Evolutionary conservation across 495 filamentous ascomycete genomes (phyloP).

Genomic region (Tuber borchii): DNA sequence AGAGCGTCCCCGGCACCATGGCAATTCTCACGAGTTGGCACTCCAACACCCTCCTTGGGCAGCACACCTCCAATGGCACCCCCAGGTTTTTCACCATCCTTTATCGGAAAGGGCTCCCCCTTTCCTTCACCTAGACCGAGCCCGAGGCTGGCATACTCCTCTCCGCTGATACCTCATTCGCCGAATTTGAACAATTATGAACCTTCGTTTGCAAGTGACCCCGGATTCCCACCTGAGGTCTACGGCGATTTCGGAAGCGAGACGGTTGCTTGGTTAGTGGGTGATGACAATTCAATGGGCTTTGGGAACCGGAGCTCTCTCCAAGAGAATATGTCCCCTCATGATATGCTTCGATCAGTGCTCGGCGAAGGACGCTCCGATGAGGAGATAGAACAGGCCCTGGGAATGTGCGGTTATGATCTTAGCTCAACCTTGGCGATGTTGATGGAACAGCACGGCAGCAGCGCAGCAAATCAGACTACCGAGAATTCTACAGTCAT

Average conservation of each 20-base stretch:
- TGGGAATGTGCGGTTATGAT: conserved; percentile 87
- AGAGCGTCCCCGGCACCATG: conserved; percentile 88
- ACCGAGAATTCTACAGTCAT: conserved; percentile 60
- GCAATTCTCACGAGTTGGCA: conserved; percentile 71
- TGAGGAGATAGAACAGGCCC: conserved; percentile 83
- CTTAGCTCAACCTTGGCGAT: conserved; percentile 79
- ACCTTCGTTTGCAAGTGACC: conserved; percentile 53
- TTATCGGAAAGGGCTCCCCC: conserved; percentile 63
- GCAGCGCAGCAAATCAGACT: conserved; percentile 42
- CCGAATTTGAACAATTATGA: conserved; percentile 91
- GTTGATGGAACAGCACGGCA: conserved; percentile 58
- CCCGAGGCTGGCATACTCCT: conserved; percentile 81
- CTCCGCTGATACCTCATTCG: conserved; percentile 88
- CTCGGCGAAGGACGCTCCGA: conserved; percentile 81
- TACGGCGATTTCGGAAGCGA: conserved; percentile 90
- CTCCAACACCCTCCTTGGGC: conserved; percentile 68
- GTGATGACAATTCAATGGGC: conserved; percentile 71
- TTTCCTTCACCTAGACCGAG: conserved; percentile 93
- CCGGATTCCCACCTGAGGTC: conserved; percentile 69
- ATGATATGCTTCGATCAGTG: conserved; percentile 95
- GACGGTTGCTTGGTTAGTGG: conserved; percentile 92
- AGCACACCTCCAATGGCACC: conserved; percentile 71
- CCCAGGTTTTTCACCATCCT: conserved; percentile 75
- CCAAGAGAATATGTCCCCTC: conserved; percentile 87
- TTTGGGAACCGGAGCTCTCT: conserved; percentile 59